Evolutionary conservation across 805 yeast species (phyloP).

Genomic region (Cyberlindnera saturnus): DNA sequence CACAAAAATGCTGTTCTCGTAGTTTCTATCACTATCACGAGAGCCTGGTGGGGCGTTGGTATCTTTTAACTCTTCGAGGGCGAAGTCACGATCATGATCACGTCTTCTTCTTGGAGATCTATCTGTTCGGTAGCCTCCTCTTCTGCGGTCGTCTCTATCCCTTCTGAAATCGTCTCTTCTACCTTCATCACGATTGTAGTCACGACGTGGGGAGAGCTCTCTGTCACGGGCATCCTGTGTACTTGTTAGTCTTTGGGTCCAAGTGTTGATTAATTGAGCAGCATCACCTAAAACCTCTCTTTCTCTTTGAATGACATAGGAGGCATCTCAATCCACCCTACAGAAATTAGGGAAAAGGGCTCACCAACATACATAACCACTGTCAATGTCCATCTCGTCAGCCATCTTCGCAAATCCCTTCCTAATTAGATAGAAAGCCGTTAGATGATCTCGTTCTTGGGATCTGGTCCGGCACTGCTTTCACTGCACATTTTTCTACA

Average conservation of each 20-base stretch:
- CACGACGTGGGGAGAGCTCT: slow-evolving; percentile 24
- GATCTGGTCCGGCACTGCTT: too few species aligned
- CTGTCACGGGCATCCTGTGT: slow-evolving; percentile 21
- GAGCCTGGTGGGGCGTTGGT: slow-evolving; percentile 19
- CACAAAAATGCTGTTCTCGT: slow-evolving; percentile 62
- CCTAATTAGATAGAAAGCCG: too few species aligned
- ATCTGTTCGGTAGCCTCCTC: slow-evolving; percentile 23
- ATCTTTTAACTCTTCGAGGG: slow-evolving; percentile 26
- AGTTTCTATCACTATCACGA: slow-evolving; percentile 47
- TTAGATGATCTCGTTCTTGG: too few species aligned
- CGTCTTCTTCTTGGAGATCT: slow-evolving; percentile 25
- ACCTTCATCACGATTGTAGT: not conserved
- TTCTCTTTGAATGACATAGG: too few species aligned
- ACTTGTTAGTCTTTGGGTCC: not conserved
- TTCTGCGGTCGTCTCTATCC: slow-evolving; percentile 3
- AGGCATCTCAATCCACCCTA: not conserved
- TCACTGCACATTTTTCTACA: too few species aligned
- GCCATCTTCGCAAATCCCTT: slow-evolving; percentile 30
- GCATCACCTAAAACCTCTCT: too few species aligned
- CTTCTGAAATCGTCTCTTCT: not conserved
- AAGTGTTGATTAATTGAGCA: not conserved
- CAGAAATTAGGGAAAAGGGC: not conserved
- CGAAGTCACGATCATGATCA: slow-evolving; percentile 12
- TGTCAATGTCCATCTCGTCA: slow-evolving; percentile 56
- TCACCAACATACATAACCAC: slow-evolving; percentile 10